Percentiles rank a stretch among this genome's conserved stretches.
Conservation (phyloP, 192 early-diverging fungal species). For the Piromyces finnis region DNA sequence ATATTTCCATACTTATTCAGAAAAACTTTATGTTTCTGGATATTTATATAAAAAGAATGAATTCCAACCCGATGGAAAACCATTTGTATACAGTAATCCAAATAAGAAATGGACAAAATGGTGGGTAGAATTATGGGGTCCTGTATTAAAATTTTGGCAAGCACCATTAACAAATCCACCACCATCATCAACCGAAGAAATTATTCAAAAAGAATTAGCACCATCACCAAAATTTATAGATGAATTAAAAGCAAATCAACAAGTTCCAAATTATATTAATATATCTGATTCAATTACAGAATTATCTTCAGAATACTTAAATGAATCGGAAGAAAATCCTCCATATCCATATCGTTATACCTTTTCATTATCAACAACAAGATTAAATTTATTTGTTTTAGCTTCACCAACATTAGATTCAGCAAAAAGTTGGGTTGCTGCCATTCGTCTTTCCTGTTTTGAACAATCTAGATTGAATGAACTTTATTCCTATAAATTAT, state of each 20-base stretch:
- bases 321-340: not conserved
- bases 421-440: slow-evolving; percentile 17
- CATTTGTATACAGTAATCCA: not conserved
- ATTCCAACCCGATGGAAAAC: not conserved
- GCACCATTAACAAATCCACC: not conserved
- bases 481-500: slow-evolving; percentile 10
- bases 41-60: not conserved
- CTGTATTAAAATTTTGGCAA: not conserved
- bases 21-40: not conserved
- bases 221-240: not conserved
- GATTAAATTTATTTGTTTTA: slow-evolving; percentile 11
- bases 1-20: not conserved
- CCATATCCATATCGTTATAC: not conserved
- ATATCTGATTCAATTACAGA: not conserved
- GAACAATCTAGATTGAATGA: slow-evolving; percentile 13
- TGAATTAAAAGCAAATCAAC: not conserved
- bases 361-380: not conserved
- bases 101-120: not conserved
- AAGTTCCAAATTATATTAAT: not conserved
- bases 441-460: slow-evolving; percentile 19
- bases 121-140: not conserved
- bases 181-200: not conserved
- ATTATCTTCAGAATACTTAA: not conserved
- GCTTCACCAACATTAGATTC: slow-evolving; percentile 13
- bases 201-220: not conserved